These are phyloP conservation scores for Aspergillus fischeri DNA, from an alignment of 2,329 filamentous ascomycete species.

Conservation along the genomic window DNA sequence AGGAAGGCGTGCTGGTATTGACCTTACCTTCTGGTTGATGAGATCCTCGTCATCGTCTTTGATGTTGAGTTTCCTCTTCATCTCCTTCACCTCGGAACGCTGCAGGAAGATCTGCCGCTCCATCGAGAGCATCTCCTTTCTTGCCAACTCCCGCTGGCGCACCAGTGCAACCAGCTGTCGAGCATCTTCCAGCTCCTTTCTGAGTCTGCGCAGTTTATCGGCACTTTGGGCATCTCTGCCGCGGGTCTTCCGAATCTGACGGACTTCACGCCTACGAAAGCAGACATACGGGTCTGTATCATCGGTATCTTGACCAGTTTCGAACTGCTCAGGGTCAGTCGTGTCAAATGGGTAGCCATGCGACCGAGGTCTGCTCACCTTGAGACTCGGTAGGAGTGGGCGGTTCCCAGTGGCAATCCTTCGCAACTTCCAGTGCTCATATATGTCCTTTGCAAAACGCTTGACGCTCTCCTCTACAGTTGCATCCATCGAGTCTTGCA, in stretches of 20 bases:
- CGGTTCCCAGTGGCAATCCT: conserved; percentile 65
- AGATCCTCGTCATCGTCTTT: conserved; percentile 91
- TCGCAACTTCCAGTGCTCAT: conserved; percentile 81
- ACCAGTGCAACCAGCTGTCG: conserved; percentile 74
- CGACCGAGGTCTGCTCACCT: conserved; percentile 43
- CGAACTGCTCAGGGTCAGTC: conserved; percentile 53
- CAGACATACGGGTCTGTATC: conserved; percentile 97
- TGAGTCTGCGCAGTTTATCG: conserved; percentile 88
- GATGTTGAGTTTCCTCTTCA: conserved; percentile 83
- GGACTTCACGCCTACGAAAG: conserved; percentile 90
- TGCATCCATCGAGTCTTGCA: conserved; percentile 65
- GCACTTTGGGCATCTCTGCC: conserved; percentile 89
- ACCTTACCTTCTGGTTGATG: conserved; percentile 82
- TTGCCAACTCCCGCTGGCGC: conserved; percentile 72
- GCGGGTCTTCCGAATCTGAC: conserved; percentile 90
- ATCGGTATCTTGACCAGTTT: conserved; percentile 89
- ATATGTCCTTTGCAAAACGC: conserved; percentile 70
- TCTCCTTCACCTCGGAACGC: conserved; percentile 74
- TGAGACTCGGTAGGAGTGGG: conserved; percentile 71
- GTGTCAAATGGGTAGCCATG: not conserved
- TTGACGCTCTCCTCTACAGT: conserved; percentile 52
- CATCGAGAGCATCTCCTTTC: conserved; percentile 69
- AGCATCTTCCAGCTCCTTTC: conserved; percentile 85
- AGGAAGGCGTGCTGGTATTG: conserved; percentile 17
- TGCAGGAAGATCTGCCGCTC: conserved; percentile 81